Conservation (phyloP, 2,329 filamentous ascomycete species). For the Nannizziopsis arthrosporioides region DNA sequence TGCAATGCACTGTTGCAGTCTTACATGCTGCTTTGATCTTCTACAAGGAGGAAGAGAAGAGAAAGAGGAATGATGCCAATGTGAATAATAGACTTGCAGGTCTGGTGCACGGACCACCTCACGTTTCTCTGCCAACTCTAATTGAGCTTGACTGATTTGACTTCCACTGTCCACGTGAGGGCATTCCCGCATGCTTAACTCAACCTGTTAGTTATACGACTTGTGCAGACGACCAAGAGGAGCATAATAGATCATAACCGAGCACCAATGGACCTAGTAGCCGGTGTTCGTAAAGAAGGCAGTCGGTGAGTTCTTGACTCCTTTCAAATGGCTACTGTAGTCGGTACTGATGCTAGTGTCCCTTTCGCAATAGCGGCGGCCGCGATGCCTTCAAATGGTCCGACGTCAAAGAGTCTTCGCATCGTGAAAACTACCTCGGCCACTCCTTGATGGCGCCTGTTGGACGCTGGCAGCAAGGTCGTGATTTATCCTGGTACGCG, state of each 20-base stretch:
- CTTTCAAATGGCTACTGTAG: not conserved
- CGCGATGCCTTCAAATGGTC: slow-evolving; percentile 91
- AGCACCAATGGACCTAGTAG: slow-evolving; percentile 71
- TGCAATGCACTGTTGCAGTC: not conserved
- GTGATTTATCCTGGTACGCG: slow-evolving; percentile 55
- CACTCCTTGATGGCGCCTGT: slow-evolving; percentile 88
- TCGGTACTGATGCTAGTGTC: not conserved
- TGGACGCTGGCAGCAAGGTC: slow-evolving; percentile 78
- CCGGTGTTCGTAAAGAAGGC: slow-evolving; percentile 81
- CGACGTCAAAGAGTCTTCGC: slow-evolving; percentile 72
- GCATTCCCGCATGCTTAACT: too few species aligned
- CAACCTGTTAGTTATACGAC: too few species aligned
- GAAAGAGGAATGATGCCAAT: too few species aligned
- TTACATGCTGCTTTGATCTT: too few species aligned
- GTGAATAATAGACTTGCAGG: too few species aligned
- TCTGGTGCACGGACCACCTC: too few species aligned
- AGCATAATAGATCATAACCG: not conserved
- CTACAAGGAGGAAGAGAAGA: too few species aligned
- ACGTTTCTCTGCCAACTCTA: too few species aligned
- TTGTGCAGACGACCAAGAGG: too few species aligned
- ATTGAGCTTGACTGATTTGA: too few species aligned
- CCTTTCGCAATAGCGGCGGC: slow-evolving; percentile 51
- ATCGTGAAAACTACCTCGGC: slow-evolving; percentile 83
- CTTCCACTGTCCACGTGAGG: too few species aligned
- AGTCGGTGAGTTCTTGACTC: slow-evolving; percentile 44